phyloP scores from a whole-genome alignment of 768 basidiomycete genomes.

The Pisolithus orientalis region DNA sequence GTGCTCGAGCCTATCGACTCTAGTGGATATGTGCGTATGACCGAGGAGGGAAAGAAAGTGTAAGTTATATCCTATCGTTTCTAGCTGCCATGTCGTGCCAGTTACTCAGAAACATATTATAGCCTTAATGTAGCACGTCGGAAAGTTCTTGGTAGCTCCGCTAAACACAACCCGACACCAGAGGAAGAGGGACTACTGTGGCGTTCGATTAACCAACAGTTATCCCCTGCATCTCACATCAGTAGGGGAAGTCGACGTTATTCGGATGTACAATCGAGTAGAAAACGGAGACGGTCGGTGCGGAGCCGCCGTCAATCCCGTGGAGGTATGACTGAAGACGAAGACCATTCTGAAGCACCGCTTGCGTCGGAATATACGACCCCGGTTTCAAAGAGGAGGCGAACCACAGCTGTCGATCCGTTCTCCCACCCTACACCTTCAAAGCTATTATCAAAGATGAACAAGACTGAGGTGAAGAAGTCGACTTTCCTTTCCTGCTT shows the following conservation, averaged over 20 bases:
- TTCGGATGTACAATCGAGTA: neutral
- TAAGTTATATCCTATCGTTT: slow-evolving; percentile 17
- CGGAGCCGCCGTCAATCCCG: neutral
- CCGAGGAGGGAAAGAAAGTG: slow-evolving; percentile 41
- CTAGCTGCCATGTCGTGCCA: neutral
- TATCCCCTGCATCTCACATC: slow-evolving; percentile 15
- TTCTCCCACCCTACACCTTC: slow-evolving; percentile 6
- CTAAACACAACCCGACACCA: slow-evolving; percentile 18
- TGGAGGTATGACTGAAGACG: neutral
- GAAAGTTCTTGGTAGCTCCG: slow-evolving; percentile 20
- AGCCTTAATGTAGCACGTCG: slow-evolving; percentile 33
- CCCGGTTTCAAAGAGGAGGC: slow-evolving; percentile 7
- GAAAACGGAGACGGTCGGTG: slow-evolving; percentile 1
- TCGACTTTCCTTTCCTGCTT: neutral
- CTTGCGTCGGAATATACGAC: slow-evolving; percentile 5
- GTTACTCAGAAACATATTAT: neutral
- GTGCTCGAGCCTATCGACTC: slow-evolving; percentile 32
- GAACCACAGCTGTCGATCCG: slow-evolving; percentile 1
- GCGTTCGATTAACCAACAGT: slow-evolving; percentile 30
- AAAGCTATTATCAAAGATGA: slow-evolving; percentile 30
- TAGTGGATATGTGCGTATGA: slow-evolving; percentile 34
- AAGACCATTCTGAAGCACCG: slow-evolving; percentile 6
- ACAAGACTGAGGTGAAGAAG: slow-evolving; percentile 35
- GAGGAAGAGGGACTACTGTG: slow-evolving; percentile 32
- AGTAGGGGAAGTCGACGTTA: neutral